Conservation (phyloP, 2,329 filamentous ascomycete genomes). For the Pezicula neosporulosa region DNA sequence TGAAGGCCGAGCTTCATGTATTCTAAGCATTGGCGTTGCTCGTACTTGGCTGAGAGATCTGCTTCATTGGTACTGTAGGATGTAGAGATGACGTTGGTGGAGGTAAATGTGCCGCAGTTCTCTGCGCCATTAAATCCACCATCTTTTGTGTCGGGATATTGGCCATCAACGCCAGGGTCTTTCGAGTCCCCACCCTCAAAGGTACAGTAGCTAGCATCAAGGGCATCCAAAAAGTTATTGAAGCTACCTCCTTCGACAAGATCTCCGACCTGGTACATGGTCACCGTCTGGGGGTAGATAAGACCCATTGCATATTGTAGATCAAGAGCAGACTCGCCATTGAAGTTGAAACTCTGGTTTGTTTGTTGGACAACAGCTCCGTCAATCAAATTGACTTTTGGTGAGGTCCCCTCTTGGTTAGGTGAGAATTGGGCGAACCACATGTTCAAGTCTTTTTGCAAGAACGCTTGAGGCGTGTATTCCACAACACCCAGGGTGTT, state of each 20-base stretch:
- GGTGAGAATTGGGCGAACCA: conserved; percentile 44
- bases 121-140: conserved; percentile 35
- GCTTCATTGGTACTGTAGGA: conserved; percentile 52
- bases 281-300: conserved; percentile 47
- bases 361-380: conserved; percentile 31
- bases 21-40: conserved; percentile 49
- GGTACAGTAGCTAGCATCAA: conserved; percentile 43
- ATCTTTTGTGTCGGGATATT: conserved; percentile 28
- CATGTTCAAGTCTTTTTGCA: conserved; percentile 44
- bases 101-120: conserved; percentile 39
- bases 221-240: conserved; percentile 33
- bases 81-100: conserved; percentile 52
- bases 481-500: conserved; percentile 54
- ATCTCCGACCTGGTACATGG: conserved; percentile 45
- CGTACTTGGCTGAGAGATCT: conserved; percentile 44
- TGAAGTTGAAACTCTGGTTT: conserved; percentile 35
- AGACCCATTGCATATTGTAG: conserved; percentile 42
- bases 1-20: conserved; percentile 54
- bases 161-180: conserved; percentile 32
- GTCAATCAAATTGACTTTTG: conserved; percentile 31
- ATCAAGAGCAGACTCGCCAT: conserved; percentile 35
- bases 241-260: conserved; percentile 19
- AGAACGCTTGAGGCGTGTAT: conserved; percentile 50
- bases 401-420: conserved; percentile 35
- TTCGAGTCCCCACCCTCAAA: conserved; percentile 37